phyloP scores from a whole-genome alignment of 176 grass and related monocot genomes.

The Cenchrus fungigraminus region DNA sequence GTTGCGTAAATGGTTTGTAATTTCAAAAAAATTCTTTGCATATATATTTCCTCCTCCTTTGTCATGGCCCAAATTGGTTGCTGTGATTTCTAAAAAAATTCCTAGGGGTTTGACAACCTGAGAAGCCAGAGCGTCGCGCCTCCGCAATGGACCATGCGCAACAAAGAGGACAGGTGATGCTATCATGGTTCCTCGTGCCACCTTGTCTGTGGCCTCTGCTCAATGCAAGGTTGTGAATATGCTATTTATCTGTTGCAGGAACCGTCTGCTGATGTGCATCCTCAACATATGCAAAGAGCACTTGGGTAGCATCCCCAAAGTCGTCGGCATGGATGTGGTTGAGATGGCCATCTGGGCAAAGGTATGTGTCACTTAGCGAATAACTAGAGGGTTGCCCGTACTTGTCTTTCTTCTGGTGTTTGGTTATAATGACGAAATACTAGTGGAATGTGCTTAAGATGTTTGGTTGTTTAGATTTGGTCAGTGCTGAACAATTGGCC shows the following conservation, averaged over 20 bases:
- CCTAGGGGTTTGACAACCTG: constrained; percentile 89
- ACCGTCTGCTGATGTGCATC: constrained; percentile 77
- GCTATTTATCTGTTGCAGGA: constrained; percentile 44
- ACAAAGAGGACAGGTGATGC: constrained; percentile 88
- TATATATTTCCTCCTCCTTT: too few relatives aligned
- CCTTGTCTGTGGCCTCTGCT: background rate
- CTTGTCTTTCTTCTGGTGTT: background rate
- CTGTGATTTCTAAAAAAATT: background rate
- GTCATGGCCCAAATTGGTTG: background rate
- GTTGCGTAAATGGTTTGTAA: background rate
- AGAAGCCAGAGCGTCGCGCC: constrained; percentile 84
- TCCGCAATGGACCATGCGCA: constrained; percentile 95
- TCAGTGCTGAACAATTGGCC: background rate
- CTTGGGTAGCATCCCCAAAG: constrained; percentile 79
- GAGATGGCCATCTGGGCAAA: constrained; percentile 99
- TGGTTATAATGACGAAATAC: background rate
- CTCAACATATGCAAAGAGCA: constrained; percentile 88
- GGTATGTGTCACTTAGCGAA: constrained; percentile 33
- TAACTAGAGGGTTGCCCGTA: background rate
- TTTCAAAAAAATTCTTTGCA: background rate
- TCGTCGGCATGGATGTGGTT: constrained; percentile 82
- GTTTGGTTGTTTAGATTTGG: background rate
- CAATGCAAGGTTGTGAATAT: background rate
- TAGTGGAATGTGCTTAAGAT: background rate
- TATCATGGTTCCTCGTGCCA: too few relatives aligned